Evolutionary conservation across 2,329 filamentous ascomycete species (phyloP), one percentile per base, ranked within the genome.

Genomic region (Colletotrichum godetiae): DNA sequence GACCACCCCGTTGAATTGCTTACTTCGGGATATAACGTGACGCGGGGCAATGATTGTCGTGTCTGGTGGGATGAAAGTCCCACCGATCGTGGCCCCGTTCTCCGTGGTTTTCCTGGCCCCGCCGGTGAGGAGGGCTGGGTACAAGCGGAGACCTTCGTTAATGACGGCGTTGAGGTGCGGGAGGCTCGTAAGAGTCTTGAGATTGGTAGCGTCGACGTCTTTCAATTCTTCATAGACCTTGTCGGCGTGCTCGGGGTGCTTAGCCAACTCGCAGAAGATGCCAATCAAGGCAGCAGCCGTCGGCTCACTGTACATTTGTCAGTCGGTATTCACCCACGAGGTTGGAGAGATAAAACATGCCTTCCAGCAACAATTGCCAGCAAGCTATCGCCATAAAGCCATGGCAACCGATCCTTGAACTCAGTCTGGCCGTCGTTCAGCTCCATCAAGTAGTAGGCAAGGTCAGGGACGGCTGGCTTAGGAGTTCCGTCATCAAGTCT

Each of bases 21-120:
- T 88, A 92, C 67, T 73, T 67, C 78, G 68, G 0, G 66, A 57
- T 10, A 78, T 75, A 7, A 76, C 74, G 42, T 77, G 78, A 4
- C 72, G 71, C 12, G 77, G 77, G 35, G 70, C 70, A 55, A 73
- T 70, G 27, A 75, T 73, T 27, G 70, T 73, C n/a, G 73, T 75
- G 57, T 73, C 33, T 19, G 73, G 70, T 22, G 73, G 73, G 35
- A 75, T 69, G 53, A 70, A 69, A 15, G 67, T 61, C 29, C 66
- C 73, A 15, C 66, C 65, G n/a, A 75, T 73, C 42, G 37, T 58
- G 22, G 65, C 70, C 4, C 73, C 74, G 29, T 75, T 68, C 31
- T 73, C 70, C 15, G 66, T 70, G 22, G 73, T 75, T 57, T 73
- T 69, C 46, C 73, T 68, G 49, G 71, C 71, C n/a, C 71, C 70